Evolutionary conservation across 441 rosid species (phyloP).

Genomic region (Eutrema salsugineum): DNA sequence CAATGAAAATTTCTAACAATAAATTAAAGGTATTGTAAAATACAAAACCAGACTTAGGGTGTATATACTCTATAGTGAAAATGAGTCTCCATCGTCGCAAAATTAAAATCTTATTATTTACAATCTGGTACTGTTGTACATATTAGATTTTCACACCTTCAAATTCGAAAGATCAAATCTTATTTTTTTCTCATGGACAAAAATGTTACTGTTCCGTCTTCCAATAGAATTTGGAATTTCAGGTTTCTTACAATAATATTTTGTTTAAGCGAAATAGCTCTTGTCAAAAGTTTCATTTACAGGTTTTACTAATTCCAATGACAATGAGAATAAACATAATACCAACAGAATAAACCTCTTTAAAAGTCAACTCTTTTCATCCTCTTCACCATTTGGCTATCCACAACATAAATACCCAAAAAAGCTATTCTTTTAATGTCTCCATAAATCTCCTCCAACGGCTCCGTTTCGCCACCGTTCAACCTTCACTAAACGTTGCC

Average conservation of each 20-base stretch:
- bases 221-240: neutral
- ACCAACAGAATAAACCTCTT: constrained; percentile 22
- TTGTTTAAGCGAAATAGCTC: neutral
- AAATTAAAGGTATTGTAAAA: neutral
- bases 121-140: neutral
- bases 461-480: neutral
- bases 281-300: neutral
- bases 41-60: neutral
- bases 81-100: neutral
- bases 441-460: neutral
- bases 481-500: neutral
- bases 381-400: constrained; percentile 1
- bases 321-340: constrained; percentile 5
- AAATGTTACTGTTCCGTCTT: neutral
- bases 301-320: constrained; percentile 14
- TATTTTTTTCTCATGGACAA: neutral
- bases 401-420: constrained; percentile 24
- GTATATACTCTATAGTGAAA: neutral
- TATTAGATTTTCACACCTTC: neutral
- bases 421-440: neutral
- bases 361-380: constrained; percentile 27
- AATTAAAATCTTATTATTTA: neutral
- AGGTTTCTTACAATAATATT: neutral
- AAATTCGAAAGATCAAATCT: neutral
- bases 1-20: neutral